Base-by-base conservation (phyloP, 2,329 filamentous ascomycete species). In the Fusarium sp. region DNA sequence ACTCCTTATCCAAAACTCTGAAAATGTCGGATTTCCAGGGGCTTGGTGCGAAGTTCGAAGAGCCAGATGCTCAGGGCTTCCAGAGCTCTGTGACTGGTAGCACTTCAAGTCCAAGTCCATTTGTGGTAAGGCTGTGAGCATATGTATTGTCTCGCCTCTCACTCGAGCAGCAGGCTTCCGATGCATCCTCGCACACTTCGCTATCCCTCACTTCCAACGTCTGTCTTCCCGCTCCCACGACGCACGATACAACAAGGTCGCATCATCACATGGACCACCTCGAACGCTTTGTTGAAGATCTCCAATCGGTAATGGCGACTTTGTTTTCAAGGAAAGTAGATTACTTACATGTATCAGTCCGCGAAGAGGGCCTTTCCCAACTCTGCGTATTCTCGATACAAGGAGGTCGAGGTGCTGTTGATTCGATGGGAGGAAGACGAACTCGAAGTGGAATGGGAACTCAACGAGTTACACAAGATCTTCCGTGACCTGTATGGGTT, bases 371-470 rank as follows among this genome's bases (percentile, higher is more conserved):
- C 77, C 13, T 78, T 79, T 18, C 77, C 77, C 16, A 78, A 78
- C 42, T 78, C 77, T 22, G 69, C 69, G 7, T 78, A 78, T 62
- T 79, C 77, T 57, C 70, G 77, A 27, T 78, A 78, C 11, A 77
- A 50, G 42, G 72, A 79, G n/a, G 75, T 79, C 25, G 69, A 78
- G 22, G 77, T 77, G 25, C 50, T 78, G 31, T 63, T 78, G n/a
- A 77, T 78, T 60, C 73, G 71, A 52, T 78, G 77, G 77, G 77
- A 78, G 45, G 77, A 78, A 52, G 77, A 78, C 14, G 77, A 78
- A 27, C 77, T 78, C 14, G 74, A 78, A 7, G 77, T 79, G 10
- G 75, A 77, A 16, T 69, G 65, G 59, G 77, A 78, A 31, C 67
- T 78, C 42, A 70, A 77, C 29, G 74, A 78, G 45, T 20, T 78